Conservation (phyloP, 2,329 filamentous ascomycete genomes). For the Diatrype stigma region DNA sequence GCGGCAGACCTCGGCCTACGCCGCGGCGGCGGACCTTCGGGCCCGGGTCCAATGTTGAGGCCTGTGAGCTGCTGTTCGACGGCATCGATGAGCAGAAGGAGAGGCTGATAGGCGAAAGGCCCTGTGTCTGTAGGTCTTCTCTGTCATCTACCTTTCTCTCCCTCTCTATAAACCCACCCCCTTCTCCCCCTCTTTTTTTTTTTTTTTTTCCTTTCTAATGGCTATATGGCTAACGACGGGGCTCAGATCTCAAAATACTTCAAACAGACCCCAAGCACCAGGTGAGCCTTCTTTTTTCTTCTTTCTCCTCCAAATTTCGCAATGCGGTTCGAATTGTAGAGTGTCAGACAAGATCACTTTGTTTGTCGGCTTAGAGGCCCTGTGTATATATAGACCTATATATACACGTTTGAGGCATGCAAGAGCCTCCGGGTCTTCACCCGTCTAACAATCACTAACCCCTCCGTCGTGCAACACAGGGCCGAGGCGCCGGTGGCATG, state of each 20-base stretch:
- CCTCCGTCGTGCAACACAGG: not conserved
- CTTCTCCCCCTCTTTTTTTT: not conserved
- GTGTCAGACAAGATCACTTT: too few relatives aligned
- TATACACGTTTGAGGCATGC: too few relatives aligned
- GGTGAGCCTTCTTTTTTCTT: not conserved
- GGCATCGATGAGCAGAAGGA: slow-evolving; percentile 14
- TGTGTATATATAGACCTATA: too few relatives aligned
- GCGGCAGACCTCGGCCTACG: slow-evolving; percentile 11
- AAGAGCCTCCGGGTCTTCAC: too few relatives aligned
- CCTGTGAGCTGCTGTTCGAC: slow-evolving; percentile 28
- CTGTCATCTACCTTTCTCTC: not conserved
- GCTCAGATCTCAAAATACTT: slow-evolving; percentile 32
- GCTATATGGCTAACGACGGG: too few relatives aligned
- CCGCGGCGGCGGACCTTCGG: slow-evolving; percentile 16
- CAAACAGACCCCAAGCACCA: slow-evolving; percentile 39
- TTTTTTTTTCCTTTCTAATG: not conserved
- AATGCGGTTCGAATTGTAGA: too few relatives aligned
- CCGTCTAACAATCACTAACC: not conserved
- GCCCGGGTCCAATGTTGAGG: slow-evolving; percentile 25
- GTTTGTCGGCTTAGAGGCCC: too few relatives aligned
- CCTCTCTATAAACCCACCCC: too few relatives aligned
- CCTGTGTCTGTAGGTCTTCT: slow-evolving; percentile 24
- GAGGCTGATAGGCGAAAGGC: slow-evolving; percentile 16
- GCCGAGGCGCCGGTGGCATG: slow-evolving; percentile 35
- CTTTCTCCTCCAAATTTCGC: too few relatives aligned